A percentile compares a stretch with the other conserved stretches of the same genome.
Evolutionary conservation across 1,139 yeast species (phyloP).

Genomic region (Scheffersomyces illinoinensis): DNA sequence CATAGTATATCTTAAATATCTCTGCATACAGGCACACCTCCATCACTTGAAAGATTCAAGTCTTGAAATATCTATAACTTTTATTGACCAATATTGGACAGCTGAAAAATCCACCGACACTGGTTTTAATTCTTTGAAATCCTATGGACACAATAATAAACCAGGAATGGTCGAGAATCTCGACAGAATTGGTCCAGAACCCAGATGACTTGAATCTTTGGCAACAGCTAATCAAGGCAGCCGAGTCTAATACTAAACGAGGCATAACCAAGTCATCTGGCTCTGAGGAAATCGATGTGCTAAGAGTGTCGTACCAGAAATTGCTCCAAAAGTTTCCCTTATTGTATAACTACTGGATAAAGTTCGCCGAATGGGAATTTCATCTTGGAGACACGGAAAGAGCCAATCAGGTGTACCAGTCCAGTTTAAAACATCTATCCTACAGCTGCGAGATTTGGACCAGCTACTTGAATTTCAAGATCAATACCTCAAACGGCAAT

Average conservation of each 20-base stretch:
- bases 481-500: constrained; percentile 40
- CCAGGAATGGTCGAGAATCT: constrained; percentile 20
- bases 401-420: constrained; percentile 52
- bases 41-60: too few relatives aligned
- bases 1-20: too few relatives aligned
- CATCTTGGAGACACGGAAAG: constrained; percentile 53
- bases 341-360: constrained; percentile 77
- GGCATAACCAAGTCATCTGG: constrained; percentile 50
- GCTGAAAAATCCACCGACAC: background rate
- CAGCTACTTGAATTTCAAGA: constrained; percentile 57
- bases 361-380: constrained; percentile 69
- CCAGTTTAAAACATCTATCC: constrained; percentile 54
- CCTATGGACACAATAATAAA: constrained; percentile 7
- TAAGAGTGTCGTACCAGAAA: constrained; percentile 54
- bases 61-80: too few relatives aligned
- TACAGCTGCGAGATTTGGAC: constrained; percentile 75
- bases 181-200: constrained; percentile 33
- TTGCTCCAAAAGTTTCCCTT: constrained; percentile 67
- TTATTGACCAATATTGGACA: background rate
- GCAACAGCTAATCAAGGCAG: constrained; percentile 46
- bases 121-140: background rate
- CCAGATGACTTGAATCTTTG: constrained; percentile 52
- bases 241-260: constrained; percentile 28
- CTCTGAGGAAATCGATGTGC: constrained; percentile 34
- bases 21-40: too few relatives aligned